Percentiles rank a stretch among this genome's conserved stretches.
These are phyloP conservation scores for Euphorbia pulcherrima DNA, from an alignment of 345 rosid genomes.

Conservation along the genomic window DNA sequence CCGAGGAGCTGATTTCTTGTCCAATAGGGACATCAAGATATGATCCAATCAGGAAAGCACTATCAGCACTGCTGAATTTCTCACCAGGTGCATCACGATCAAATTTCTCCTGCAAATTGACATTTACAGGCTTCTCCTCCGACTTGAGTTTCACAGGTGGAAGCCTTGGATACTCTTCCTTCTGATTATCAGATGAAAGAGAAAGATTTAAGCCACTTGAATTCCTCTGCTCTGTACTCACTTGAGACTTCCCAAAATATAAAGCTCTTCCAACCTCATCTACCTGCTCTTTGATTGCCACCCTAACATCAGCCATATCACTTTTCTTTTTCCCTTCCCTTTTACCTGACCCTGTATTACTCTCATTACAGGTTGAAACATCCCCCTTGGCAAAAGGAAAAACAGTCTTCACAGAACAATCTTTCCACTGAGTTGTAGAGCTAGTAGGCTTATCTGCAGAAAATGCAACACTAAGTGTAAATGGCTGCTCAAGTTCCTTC, in stretches of 20 bases:
- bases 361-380: conserved; percentile 44
- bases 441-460: conserved; percentile 33
- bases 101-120: conserved; percentile 83
- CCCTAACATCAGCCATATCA: conserved; percentile 44
- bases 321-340: conserved; percentile 67
- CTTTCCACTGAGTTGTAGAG: conserved; percentile 61
- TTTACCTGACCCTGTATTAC: conserved; percentile 40
- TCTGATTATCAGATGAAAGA: conserved; percentile 50
- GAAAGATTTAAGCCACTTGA: conserved; percentile 47
- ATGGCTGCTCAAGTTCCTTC: conserved; percentile 43
- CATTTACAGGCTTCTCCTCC: conserved; percentile 64
- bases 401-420: conserved; percentile 64
- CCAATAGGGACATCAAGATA: conserved; percentile 90
- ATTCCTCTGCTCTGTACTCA: conserved; percentile 46
- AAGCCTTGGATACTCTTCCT: conserved; percentile 87
- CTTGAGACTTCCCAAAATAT: conserved; percentile 57
- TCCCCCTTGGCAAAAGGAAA: conserved; percentile 58
- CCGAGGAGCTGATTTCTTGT: conserved; percentile 89
- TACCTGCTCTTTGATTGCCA: conserved; percentile 75
- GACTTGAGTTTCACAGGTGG: conserved; percentile 97
- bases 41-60: conserved; percentile 69
- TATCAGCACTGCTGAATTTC: conserved; percentile 58
- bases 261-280: conserved; percentile 88
- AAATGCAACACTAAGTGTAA: conserved; percentile 28
- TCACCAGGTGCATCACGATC: conserved; percentile 59